Percentiles rank a stretch among this genome's conserved stretches.
Conservation (phyloP, 495 filamentous ascomycete species). For the Neurospora sp. region DNA sequence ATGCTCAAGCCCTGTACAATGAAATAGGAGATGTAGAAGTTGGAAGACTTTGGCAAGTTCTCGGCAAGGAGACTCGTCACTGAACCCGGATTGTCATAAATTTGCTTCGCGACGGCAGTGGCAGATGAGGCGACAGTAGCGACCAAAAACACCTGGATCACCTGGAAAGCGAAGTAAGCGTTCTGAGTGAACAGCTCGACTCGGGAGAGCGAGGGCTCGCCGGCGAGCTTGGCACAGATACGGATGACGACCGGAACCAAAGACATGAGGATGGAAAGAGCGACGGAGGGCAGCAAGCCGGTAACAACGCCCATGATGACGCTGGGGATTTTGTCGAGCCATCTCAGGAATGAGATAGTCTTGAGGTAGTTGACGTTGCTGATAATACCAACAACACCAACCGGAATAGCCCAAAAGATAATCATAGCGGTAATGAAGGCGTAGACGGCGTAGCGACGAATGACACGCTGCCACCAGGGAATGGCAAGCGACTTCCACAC, state of each 20-base stretch:
- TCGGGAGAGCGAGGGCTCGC: slow-evolving; percentile 57
- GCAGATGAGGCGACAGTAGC: slow-evolving; percentile 71
- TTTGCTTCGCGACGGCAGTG: slow-evolving; percentile 50
- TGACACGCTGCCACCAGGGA: slow-evolving; percentile 75
- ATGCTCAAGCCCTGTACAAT: slow-evolving; percentile 87
- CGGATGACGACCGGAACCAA: slow-evolving; percentile 78
- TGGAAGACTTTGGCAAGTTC: slow-evolving; percentile 72
- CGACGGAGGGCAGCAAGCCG: slow-evolving; percentile 69
- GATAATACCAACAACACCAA: slow-evolving; percentile 73
- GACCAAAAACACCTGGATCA: slow-evolving; percentile 87
- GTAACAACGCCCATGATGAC: slow-evolving; percentile 72
- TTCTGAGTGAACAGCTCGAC: slow-evolving; percentile 74
- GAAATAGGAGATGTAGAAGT: slow-evolving; percentile 94
- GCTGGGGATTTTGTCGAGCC: slow-evolving; percentile 62
- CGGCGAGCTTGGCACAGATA: slow-evolving; percentile 61
- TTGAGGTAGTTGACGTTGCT: slow-evolving; percentile 71
- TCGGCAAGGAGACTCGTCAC: slow-evolving; percentile 58
- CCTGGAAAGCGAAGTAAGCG: slow-evolving; percentile 80
- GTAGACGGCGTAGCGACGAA: slow-evolving; percentile 60
- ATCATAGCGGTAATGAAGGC: slow-evolving; percentile 69
- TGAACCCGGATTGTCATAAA: slow-evolving; percentile 51
- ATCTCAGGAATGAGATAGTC: slow-evolving; percentile 56
- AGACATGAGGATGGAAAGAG: slow-evolving; percentile 81
- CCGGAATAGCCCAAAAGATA: slow-evolving; percentile 93
- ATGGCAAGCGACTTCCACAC: slow-evolving; percentile 85